These are phyloP conservation scores for Thalassiosira ordinaria DNA, from an alignment of 352 stramenopile genomes.

Conservation along the genomic window DNA sequence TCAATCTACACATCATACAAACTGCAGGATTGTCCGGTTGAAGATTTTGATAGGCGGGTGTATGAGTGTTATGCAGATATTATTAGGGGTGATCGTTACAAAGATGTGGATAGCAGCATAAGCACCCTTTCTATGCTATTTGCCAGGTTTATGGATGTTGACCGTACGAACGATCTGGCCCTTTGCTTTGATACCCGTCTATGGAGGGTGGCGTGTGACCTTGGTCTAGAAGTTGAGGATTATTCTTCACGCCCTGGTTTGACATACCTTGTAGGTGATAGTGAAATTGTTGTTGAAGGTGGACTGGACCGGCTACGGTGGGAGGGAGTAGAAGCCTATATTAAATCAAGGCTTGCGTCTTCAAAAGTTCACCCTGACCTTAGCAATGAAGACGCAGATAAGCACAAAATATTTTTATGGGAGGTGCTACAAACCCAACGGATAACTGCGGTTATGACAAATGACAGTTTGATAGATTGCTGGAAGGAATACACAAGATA, in stretches of 20 bases:
- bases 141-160: background rate
- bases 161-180: constrained; percentile 13
- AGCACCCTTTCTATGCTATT: background rate
- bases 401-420: constrained; percentile 15
- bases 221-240: constrained; percentile 9
- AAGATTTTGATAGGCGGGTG: constrained; percentile 4
- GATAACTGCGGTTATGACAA: background rate
- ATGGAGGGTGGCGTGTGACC: constrained; percentile 10
- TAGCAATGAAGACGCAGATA: constrained; percentile 2
- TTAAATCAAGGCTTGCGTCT: background rate
- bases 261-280: constrained; percentile 4
- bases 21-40: constrained; percentile 1
- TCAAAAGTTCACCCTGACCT: constrained; percentile 3
- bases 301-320: background rate
- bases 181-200: constrained; percentile 9
- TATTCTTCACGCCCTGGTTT: constrained; percentile 5
- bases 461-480: background rate
- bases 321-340: constrained; percentile 2
- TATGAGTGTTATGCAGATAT: constrained; percentile 9
- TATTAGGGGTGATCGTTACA: constrained; percentile 5
- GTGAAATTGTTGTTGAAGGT: constrained; percentile 3
- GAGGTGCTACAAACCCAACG: constrained; percentile 13
- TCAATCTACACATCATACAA: constrained; percentile 19
- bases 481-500: constrained; percentile 5
- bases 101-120: background rate